Evolutionary conservation across 495 filamentous ascomycete species (phyloP), one percentile per base, ranked within the genome.

Genomic region (Glarea lozoyensis): DNA sequence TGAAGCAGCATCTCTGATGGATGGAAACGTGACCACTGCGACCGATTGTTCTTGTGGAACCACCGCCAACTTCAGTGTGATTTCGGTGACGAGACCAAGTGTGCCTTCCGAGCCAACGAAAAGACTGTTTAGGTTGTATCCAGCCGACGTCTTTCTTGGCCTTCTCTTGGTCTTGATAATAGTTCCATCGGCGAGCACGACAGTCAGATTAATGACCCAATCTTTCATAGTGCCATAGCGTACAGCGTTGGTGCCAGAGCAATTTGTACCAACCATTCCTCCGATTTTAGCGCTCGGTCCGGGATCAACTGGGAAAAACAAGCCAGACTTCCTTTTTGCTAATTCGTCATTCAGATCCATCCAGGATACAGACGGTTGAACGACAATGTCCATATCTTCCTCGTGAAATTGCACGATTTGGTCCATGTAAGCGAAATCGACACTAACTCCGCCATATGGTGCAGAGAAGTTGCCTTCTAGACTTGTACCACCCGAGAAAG

Each of bases 311-410:
- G 89, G 89, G 60, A 96, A 93, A 66, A 95, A 94, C 11, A 95
- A 76, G 1, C 85, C 86, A n/a, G 24, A 41, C 17, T 50, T 36
- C 57, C 79, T 79, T 54, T 75, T 65, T 6, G 64, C 72, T 42
- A 96, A 75, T 54, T 85, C 64, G 45, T 83, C 76, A 56, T 94
- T 95, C 36, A 96, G 63, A 33, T 82, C 75, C 78, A 90, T 87
- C 87, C 88, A 96, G n/a, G 81, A 78, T 29, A 96, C 84, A 9
- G 79, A 80, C 2, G 89, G 89, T 54, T 95, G 89, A 7, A 95
- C 88, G 4, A 92, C 82, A 45, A 94, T 68, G 55, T 96, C 89
- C 82, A 95, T 83, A 60, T 96, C 89, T 4, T 82, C 81, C 40
- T 84, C 77, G 58, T 94, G 82, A 36, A 94, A 68, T 31, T 78